phyloP scores from a whole-genome alignment of 1,284 basidiomycete genomes.

The Ustilago xerochloae region DNA sequence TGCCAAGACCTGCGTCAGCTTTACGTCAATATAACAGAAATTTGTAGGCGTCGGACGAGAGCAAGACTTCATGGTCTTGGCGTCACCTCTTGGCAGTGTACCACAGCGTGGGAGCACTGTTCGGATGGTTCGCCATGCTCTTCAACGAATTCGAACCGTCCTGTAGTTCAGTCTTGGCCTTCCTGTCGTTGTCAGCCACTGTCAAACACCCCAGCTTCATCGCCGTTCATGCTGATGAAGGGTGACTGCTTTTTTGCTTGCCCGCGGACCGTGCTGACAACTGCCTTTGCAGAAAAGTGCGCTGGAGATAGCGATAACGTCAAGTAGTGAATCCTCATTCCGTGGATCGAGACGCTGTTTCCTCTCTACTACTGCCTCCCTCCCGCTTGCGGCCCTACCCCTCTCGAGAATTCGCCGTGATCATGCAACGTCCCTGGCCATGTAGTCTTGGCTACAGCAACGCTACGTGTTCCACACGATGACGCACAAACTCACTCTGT shows the following conservation, averaged over 20 bases:
- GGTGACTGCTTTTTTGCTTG: neutral
- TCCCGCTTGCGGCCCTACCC: neutral
- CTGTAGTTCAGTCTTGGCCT: slow-evolving; percentile 14
- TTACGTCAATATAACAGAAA: slow-evolving; percentile 3
- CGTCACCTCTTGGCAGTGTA: slow-evolving; percentile 16
- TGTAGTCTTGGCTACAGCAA: slow-evolving; percentile 12
- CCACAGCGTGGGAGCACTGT: neutral
- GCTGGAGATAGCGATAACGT: neutral
- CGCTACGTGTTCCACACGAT: slow-evolving; percentile 3
- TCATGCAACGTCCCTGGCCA: slow-evolving; percentile 5
- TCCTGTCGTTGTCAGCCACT: neutral
- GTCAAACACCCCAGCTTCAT: neutral
- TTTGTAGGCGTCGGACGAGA: slow-evolving; percentile 14
- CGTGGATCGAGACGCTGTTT: no score
- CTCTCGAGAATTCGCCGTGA: slow-evolving; percentile 8
- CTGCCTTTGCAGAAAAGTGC: neutral
- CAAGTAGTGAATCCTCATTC: neutral
- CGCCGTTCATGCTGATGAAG: neutral
- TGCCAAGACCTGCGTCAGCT: slow-evolving; percentile 26
- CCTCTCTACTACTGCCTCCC: neutral
- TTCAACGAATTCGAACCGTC: slow-evolving; percentile 6
- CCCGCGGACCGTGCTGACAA: neutral
- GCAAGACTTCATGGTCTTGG: slow-evolving; percentile 30
- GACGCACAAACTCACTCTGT: slow-evolving; percentile 17
- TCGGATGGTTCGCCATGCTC: neutral